These are phyloP conservation scores for Luffa aegyptiaca DNA, from an alignment of 306 rosid genomes.

Conservation along the genomic window DNA sequence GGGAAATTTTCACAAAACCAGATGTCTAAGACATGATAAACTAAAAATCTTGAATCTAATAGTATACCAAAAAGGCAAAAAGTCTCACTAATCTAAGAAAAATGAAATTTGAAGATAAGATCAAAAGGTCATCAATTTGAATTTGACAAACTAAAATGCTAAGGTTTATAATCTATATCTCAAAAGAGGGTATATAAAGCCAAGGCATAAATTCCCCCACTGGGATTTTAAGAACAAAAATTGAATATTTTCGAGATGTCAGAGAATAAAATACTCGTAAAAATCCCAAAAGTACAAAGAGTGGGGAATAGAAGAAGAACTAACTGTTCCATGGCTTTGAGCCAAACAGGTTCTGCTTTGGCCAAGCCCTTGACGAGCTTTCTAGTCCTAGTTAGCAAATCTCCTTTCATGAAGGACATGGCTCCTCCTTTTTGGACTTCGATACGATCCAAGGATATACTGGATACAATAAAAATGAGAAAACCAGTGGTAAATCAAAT, in stretches of 20 bases:
- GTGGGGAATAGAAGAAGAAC: slow-evolving; percentile 14
- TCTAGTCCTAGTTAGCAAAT: slow-evolving; percentile 52
- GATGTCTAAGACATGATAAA: not conserved
- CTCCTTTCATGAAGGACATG: slow-evolving; percentile 77
- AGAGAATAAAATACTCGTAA: not conserved
- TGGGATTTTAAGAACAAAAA: not conserved
- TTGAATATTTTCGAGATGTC: not conserved
- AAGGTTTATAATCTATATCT: not conserved
- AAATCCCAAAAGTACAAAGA: not conserved
- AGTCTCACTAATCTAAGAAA: not conserved
- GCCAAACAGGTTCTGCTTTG: slow-evolving; percentile 71
- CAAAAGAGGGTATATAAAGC: not conserved
- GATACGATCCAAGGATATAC: not conserved
- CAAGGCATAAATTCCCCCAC: not conserved
- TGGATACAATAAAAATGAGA: not conserved
- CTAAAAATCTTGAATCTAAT: not conserved
- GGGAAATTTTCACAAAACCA: not conserved
- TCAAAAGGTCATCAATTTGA: not conserved
- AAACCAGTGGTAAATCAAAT: not conserved
- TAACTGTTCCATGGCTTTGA: slow-evolving; percentile 90
- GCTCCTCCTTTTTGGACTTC: slow-evolving; percentile 3
- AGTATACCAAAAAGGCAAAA: not conserved
- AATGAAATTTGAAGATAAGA: not conserved
- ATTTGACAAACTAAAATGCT: not conserved
- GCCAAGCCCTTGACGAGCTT: slow-evolving; percentile 89